Evolutionary conservation across 78 protist species (phyloP), one percentile per base, ranked within the genome.

Genomic region (Dictyostelium intermedium): DNA sequence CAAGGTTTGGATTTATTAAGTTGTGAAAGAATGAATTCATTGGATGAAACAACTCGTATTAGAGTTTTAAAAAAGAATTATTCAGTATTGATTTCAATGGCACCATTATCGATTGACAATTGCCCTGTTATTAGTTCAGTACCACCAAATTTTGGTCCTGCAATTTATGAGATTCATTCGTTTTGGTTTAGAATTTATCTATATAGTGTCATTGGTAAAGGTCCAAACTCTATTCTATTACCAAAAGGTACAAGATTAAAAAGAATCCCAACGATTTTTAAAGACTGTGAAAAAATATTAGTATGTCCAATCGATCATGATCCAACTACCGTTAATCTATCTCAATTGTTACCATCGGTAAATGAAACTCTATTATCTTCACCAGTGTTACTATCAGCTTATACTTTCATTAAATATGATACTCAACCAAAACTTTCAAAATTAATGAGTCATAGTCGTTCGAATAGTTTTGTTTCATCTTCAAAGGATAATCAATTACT

Each of bases 171-270:
- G 39, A 76, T 91, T 3, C 37, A 82, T 37, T 80, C 73, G 3
- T 53, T 95, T 76, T 98, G 99, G 99, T 85, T 96, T 60, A 56
- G 70, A 43, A 92, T 98, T n/a, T 97, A 81, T 81, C 25, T 95
- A 25, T 97, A 97, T 63, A 34, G 11, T 18, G 0, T 77, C 0
- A 35, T 91, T 34, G 97, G 97, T 8, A n/a, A 69, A 41, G 99
- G 99, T 2, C 98, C 98, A 5, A 85, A 95, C 2, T 60, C 94
- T 5, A 18, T 91, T 3, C 81, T 97, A 10, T 76, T 95, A 8
- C 91, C 91, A 37, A 87, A 73, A 7, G 99, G 98, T 41, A 37
- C 85, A 0, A 74, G 98, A 25, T 30, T 98, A 5, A 63, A 92
- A 7, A 39, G 32, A 20, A 79, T 97, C 34, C 99, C 98, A 35